Conservation (phyloP, 495 filamentous ascomycete species). For the Hypoxylon lienhwacheense region DNA sequence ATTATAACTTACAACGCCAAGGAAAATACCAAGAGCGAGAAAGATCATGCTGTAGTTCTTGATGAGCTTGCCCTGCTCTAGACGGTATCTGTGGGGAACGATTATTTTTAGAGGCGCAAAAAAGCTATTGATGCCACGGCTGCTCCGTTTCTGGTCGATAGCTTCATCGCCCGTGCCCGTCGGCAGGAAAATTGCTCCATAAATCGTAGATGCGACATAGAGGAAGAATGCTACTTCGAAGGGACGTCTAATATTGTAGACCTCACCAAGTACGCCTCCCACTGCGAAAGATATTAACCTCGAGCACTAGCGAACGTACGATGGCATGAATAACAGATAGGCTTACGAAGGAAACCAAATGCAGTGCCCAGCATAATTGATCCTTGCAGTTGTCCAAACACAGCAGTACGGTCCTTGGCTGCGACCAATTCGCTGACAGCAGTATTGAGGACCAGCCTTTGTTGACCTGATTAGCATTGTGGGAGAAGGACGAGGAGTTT, state of each 20-base stretch:
- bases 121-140: constrained; percentile 46
- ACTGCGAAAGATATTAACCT: constrained; percentile 29
- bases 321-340: not conserved
- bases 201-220: constrained; percentile 47
- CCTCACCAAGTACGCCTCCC: constrained; percentile 56
- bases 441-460: constrained; percentile 55
- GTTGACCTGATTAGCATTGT: constrained; percentile 4
- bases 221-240: constrained; percentile 55
- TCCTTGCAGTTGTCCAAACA: constrained; percentile 57
- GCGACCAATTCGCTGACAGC: constrained; percentile 54
- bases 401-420: constrained; percentile 52
- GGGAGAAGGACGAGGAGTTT: not conserved
- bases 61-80: constrained; percentile 44
- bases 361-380: constrained; percentile 59
- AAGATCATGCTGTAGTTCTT: constrained; percentile 56
- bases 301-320: not conserved
- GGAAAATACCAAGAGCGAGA: constrained; percentile 56
- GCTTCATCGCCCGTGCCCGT: constrained; percentile 11
- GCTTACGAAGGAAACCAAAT: constrained; percentile 53
- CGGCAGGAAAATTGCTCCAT: constrained; percentile 38
- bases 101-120: constrained; percentile 59
- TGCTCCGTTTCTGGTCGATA: constrained; percentile 30
- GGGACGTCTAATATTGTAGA: constrained; percentile 53
- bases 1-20: constrained; percentile 50
- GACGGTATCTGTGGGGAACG: constrained; percentile 48